phyloP scores from a whole-genome alignment of 305 asterid species.

The Ilex paraguariensis region DNA sequence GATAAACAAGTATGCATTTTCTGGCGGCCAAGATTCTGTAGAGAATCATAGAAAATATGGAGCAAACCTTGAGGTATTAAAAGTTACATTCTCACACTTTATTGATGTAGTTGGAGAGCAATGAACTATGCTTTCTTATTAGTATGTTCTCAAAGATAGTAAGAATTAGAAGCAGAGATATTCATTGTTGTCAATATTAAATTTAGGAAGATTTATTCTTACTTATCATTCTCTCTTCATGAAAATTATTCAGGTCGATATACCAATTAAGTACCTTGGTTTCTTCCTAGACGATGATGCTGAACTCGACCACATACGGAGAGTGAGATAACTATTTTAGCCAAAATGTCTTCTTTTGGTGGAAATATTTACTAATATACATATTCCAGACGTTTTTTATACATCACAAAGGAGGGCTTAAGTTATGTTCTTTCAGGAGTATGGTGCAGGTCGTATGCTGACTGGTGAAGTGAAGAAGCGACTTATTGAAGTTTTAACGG shows the following conservation, averaged over 20 bases:
- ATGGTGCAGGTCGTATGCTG: too few species aligned
- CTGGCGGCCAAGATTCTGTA: constrained; percentile 93
- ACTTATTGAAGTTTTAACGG: too few species aligned
- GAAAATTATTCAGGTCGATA: constrained; percentile 60
- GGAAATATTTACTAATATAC: too few species aligned
- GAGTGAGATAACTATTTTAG: constrained; percentile 31
- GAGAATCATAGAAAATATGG: constrained; percentile 89
- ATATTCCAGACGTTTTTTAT: too few species aligned
- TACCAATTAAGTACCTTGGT: constrained; percentile 79
- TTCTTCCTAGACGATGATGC: constrained; percentile 91
- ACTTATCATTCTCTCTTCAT: constrained; percentile 4
- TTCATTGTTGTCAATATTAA: neutral
- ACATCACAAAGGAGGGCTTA: too few species aligned
- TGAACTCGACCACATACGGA: constrained; percentile 65
- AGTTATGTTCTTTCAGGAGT: too few species aligned
- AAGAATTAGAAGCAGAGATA: too few species aligned
- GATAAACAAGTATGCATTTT: constrained; percentile 87
- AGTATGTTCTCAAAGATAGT: neutral
- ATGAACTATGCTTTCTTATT: neutral
- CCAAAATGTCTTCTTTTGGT: too few species aligned
- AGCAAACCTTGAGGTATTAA: constrained; percentile 88
- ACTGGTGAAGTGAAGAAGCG: too few species aligned
- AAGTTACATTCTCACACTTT: neutral
- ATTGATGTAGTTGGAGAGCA: too few species aligned
- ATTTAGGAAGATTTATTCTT: neutral